Evolutionary conservation across 345 rosid genomes (phyloP).

Genomic region (Eucalyptus regnans): DNA sequence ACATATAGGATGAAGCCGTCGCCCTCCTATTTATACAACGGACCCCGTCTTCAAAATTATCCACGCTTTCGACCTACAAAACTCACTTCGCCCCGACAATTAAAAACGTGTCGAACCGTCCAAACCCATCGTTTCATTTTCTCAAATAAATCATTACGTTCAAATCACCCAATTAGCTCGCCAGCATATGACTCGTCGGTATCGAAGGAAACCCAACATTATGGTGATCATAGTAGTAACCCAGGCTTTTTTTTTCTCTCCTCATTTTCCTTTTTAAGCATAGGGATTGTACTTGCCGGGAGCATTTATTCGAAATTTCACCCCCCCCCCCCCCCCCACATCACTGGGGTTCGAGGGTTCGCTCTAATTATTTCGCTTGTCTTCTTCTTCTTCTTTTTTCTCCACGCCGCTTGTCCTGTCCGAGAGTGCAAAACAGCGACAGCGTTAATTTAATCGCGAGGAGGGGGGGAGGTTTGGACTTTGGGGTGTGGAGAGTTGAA

Average conservation of each 20-base stretch:
- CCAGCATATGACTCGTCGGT: accelerated
- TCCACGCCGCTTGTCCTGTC: not conserved
- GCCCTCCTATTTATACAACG: not conserved
- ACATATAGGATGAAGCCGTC: not conserved
- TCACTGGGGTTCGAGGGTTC: not conserved
- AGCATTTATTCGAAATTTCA: not conserved
- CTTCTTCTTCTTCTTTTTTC: not conserved
- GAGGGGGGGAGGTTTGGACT: not conserved
- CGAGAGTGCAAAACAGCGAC: not conserved
- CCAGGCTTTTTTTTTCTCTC: accelerated
- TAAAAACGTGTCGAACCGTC: no score
- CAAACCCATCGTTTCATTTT: accelerated
- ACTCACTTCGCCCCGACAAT: no score
- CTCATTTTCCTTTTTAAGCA: not conserved
- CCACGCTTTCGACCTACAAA: not conserved
- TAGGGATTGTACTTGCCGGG: not conserved
- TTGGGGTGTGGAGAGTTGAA: not conserved
- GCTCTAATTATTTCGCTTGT: not conserved
- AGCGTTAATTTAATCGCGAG: not conserved
- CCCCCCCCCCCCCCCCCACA: not conserved
- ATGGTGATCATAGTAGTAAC: not conserved
- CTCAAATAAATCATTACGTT: not conserved
- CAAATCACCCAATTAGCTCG: not conserved
- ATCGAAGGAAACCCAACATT: not conserved
- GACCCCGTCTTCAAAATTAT: not conserved